phyloP scores from a whole-genome alignment of 2,329 filamentous ascomycete genomes.

The Alternaria sp. region DNA sequence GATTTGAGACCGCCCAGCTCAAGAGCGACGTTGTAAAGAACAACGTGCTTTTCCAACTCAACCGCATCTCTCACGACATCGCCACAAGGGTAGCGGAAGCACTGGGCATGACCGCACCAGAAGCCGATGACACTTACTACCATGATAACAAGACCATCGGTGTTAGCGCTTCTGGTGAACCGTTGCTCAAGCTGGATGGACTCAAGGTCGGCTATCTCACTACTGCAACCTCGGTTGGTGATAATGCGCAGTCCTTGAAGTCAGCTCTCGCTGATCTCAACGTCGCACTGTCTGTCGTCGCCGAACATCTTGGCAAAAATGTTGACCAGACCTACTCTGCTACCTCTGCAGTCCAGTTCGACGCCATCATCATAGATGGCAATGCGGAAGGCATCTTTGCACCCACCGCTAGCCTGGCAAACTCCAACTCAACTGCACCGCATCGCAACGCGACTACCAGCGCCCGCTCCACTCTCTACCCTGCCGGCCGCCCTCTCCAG shows the following conservation, averaged over 20 bases:
- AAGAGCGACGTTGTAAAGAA: slow-evolving; percentile 65
- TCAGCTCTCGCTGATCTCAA: slow-evolving; percentile 60
- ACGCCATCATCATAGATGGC: slow-evolving; percentile 69
- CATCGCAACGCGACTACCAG: slow-evolving; percentile 32
- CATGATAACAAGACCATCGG: slow-evolving; percentile 71
- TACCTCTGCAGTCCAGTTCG: slow-evolving; percentile 69
- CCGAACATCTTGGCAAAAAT: slow-evolving; percentile 62
- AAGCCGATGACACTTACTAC: slow-evolving; percentile 70
- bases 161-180: slow-evolving; percentile 67
- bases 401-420: slow-evolving; percentile 32
- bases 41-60: slow-evolving; percentile 74
- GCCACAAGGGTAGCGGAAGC: slow-evolving; percentile 70
- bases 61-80: slow-evolving; percentile 72
- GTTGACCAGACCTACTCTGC: slow-evolving; percentile 71
- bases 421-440: slow-evolving; percentile 33
- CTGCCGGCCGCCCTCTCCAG: slow-evolving; percentile 68
- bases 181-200: slow-evolving; percentile 67
- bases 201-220: slow-evolving; percentile 70
- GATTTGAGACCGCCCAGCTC: slow-evolving; percentile 72
- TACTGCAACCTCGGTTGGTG: slow-evolving; percentile 55
- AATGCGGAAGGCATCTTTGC: slow-evolving; percentile 65
- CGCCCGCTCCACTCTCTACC: slow-evolving; percentile 64
- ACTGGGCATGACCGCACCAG: slow-evolving; percentile 67
- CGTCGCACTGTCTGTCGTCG: slow-evolving; percentile 67
- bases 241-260: slow-evolving; percentile 63